phyloP scores from a whole-genome alignment of 306 rosid species.

The Corylus americana region DNA sequence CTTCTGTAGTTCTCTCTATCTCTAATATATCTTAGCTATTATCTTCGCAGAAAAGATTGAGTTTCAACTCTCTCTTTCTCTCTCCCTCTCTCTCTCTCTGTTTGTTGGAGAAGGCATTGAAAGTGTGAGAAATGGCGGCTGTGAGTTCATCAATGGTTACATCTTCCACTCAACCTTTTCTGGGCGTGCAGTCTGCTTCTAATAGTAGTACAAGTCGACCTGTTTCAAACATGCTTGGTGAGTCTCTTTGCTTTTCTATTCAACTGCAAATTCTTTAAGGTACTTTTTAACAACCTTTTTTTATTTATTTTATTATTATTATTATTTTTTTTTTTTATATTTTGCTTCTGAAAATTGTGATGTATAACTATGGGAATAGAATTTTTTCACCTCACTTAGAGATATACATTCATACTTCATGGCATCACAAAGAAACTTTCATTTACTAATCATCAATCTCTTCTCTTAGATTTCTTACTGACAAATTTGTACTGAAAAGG shows the following conservation, averaged over 20 bases:
- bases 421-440: background rate
- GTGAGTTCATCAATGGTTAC: conserved; percentile 55
- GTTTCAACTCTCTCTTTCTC: background rate
- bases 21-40: conserved; percentile 9
- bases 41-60: background rate
- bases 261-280: background rate
- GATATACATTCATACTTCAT: background rate
- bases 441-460: background rate
- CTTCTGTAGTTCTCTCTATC: conserved; percentile 14
- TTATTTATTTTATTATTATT: too few species aligned
- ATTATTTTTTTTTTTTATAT: too few species aligned
- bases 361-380: background rate
- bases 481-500: background rate
- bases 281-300: too few species aligned
- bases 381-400: background rate
- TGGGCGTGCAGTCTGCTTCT: conserved; percentile 33
- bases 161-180: conserved; percentile 50
- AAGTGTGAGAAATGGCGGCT: conserved; percentile 58
- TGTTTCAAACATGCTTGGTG: conserved; percentile 49
- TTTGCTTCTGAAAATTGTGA: background rate
- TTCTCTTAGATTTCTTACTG: background rate
- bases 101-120: conserved; percentile 19
- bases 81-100: background rate
- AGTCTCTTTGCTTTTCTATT: conserved; percentile 26
- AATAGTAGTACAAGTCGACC: conserved; percentile 23